Conservation (phyloP, 495 filamentous ascomycete species). For the Podospora pseudopauciseta region DNA sequence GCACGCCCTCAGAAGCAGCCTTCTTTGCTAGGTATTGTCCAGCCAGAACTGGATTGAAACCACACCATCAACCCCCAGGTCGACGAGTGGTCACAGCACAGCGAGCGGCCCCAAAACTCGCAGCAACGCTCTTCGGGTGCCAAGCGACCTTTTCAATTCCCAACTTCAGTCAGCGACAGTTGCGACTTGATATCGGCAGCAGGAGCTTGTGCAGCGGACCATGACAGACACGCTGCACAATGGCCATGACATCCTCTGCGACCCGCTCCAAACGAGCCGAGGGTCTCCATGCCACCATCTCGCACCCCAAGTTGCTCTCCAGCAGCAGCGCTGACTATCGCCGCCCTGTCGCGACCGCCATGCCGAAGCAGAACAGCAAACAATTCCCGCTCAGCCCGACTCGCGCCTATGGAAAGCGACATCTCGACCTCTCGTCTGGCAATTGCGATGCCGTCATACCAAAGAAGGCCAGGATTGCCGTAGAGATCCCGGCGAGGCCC, state of each 20-base stretch:
- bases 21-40: background rate
- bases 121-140: background rate
- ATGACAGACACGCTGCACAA: conserved; percentile 8
- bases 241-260: conserved; percentile 35
- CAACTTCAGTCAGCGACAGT: conserved; percentile 5
- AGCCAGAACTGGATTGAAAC: background rate
- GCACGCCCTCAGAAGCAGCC: background rate
- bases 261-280: conserved; percentile 39
- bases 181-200: background rate
- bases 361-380: conserved; percentile 9
- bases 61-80: background rate
- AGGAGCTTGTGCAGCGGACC: background rate
- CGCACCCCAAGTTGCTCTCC: conserved; percentile 20
- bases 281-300: conserved; percentile 21
- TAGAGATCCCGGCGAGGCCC: conserved; percentile 39
- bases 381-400: conserved; percentile 14
- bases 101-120: conserved; percentile 5
- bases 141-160: conserved; percentile 6
- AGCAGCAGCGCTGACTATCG: conserved; percentile 17
- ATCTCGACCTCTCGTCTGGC: conserved; percentile 18
- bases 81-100: background rate
- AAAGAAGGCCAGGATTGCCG: conserved; percentile 34
- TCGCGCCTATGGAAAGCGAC: conserved; percentile 25
- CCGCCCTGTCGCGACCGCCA: conserved; percentile 19
- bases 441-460: conserved; percentile 18